Conservation (phyloP, 768 basidiomycete genomes). For the Gymnopilus dilepis region DNA sequence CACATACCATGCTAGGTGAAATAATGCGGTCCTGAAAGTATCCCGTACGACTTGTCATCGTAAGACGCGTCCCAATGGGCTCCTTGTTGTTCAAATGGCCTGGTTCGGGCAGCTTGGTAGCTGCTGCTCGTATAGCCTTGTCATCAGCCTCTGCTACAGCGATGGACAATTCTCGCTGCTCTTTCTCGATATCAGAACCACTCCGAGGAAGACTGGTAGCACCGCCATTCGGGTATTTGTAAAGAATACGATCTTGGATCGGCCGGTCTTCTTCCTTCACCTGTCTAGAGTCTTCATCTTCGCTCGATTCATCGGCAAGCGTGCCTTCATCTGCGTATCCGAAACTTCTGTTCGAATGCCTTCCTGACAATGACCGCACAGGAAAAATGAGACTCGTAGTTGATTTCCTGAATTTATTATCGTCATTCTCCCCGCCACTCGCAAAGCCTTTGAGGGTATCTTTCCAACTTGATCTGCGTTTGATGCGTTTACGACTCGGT, state of each 20-base stretch:
- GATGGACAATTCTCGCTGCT: constrained; percentile 56
- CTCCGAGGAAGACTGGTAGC: constrained; percentile 33
- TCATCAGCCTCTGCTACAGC: constrained; percentile 57
- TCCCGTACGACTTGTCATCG: constrained; percentile 94
- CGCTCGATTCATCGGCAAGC: constrained; percentile 60
- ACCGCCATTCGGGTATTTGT: constrained; percentile 46
- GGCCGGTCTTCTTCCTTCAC: constrained; percentile 75
- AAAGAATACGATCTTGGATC: constrained; percentile 74
- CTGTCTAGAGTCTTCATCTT: constrained; percentile 51
- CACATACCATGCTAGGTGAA: constrained; percentile 91
- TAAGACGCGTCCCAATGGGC: constrained; percentile 84
- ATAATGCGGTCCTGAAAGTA: constrained; percentile 95
- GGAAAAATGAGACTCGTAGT: constrained; percentile 36
- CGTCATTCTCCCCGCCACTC: constrained; percentile 41
- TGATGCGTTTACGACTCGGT: constrained; percentile 51
- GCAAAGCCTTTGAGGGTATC: constrained; percentile 57
- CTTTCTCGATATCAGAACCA: constrained; percentile 48
- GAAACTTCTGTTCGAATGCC: constrained; percentile 18
- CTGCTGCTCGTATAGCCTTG: constrained; percentile 44
- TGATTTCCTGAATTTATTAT: constrained; percentile 22
- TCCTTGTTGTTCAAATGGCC: constrained; percentile 45
- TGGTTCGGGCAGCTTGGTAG: constrained; percentile 32
- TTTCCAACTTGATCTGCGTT: constrained; percentile 63
- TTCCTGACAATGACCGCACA: constrained; percentile 24
- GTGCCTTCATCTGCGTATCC: constrained; percentile 51